phyloP scores from a whole-genome alignment of 2,329 filamentous ascomycete genomes.

The Fusarium torreyae region DNA sequence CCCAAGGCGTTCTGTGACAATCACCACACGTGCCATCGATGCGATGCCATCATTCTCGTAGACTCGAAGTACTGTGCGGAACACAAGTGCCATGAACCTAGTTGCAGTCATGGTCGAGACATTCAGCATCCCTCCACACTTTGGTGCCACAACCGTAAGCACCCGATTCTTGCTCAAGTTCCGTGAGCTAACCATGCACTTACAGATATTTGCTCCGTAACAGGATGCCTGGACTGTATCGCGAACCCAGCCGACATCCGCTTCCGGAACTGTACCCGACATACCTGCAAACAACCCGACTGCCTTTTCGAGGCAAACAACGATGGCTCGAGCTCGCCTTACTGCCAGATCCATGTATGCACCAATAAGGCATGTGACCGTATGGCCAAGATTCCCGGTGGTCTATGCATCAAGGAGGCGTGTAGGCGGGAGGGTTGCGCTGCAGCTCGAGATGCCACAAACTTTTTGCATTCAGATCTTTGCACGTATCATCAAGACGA shows the following conservation, averaged over 20 bases:
- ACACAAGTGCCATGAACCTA: constrained; percentile 26
- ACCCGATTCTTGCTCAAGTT: accelerated
- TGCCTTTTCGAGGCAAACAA: background rate
- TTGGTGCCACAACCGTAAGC: constrained; percentile 39
- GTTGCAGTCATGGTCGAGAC: constrained; percentile 25
- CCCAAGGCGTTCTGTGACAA: constrained; percentile 22
- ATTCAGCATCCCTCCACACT: background rate
- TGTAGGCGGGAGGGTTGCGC: constrained; percentile 17
- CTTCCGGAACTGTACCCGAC: constrained; percentile 7
- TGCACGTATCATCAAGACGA: constrained; percentile 7
- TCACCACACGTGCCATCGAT: constrained; percentile 32
- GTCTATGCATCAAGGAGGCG: constrained; percentile 17
- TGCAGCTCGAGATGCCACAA: background rate
- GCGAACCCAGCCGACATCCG: background rate
- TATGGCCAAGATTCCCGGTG: constrained; percentile 8
- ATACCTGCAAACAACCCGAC: background rate
- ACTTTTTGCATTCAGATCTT: background rate
- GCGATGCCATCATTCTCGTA: constrained; percentile 13
- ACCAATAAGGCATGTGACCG: background rate
- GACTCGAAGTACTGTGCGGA: constrained; percentile 20
- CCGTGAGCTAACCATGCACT: constrained; percentile 2
- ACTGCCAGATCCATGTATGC: constrained; percentile 33
- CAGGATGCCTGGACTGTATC: constrained; percentile 3
- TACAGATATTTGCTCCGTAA: constrained; percentile 32
- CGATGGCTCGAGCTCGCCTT: constrained; percentile 7